These are phyloP conservation scores for Geoglossum glabrum DNA, from an alignment of 495 filamentous ascomycete species.

Conservation along the genomic window DNA sequence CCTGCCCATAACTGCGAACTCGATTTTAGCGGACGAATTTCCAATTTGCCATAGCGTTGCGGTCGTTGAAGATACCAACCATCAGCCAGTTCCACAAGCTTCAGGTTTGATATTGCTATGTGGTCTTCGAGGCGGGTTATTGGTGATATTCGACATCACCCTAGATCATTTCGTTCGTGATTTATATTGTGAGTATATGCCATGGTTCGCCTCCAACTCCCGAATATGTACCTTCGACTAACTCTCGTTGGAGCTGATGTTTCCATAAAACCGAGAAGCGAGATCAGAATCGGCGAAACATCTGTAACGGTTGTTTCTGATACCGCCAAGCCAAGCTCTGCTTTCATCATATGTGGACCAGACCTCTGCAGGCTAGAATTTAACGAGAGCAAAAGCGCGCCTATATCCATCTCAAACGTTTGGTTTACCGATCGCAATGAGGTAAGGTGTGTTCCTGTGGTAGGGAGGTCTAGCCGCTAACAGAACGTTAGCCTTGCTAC, in stretches of 20 bases:
- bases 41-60: not conserved
- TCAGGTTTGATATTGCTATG: not conserved
- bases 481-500: not conserved
- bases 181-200: not conserved
- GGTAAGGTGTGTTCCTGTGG: not conserved
- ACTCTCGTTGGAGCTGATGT: constrained; percentile 1
- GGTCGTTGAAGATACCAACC: not conserved
- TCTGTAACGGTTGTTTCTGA: not conserved
- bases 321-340: not conserved
- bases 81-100: not conserved
- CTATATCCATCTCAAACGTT: not conserved
- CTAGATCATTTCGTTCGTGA: not conserved
- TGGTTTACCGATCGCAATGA: constrained; percentile 4
- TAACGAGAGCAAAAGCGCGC: not conserved
- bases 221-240: not conserved
- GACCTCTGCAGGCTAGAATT: constrained; percentile 1
- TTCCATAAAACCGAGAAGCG: not conserved
- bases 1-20: not conserved
- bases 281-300: not conserved
- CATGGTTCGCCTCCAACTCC: not conserved
- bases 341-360: constrained; percentile 3
- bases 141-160: not conserved
- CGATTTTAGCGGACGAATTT: not conserved
- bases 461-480: not conserved
- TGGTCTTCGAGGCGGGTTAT: not conserved